phyloP scores from a whole-genome alignment of 1,284 basidiomycete genomes.

The Termitomyces sp. region DNA sequence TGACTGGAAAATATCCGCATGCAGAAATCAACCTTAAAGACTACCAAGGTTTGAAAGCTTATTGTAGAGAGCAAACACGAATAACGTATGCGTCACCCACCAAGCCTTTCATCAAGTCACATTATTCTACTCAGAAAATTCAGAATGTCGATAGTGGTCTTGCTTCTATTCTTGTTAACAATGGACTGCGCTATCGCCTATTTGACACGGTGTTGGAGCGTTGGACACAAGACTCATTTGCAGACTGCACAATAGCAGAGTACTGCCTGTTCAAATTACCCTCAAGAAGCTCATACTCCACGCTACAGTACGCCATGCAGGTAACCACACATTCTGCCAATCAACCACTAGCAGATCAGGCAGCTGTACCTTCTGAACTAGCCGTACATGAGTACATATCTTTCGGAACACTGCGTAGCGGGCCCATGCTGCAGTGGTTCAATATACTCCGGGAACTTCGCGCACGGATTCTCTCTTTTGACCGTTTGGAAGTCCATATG shows the following conservation, averaged over 20 bases:
- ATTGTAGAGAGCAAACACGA: constrained; percentile 11
- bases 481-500: constrained; percentile 31
- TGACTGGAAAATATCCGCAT: background rate
- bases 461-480: constrained; percentile 31
- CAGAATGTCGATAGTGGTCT: constrained; percentile 18
- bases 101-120: constrained; percentile 34
- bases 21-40: background rate
- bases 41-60: background rate
- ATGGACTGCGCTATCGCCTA: constrained; percentile 26
- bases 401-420: constrained; percentile 39
- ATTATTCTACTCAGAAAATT: constrained; percentile 28
- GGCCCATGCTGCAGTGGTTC: constrained; percentile 41
- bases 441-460: constrained; percentile 41
- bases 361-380: constrained; percentile 30
- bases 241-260: constrained; percentile 14
- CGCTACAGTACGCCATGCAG: constrained; percentile 32
- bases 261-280: constrained; percentile 28
- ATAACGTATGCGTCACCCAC: constrained; percentile 35
- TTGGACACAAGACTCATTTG: constrained; percentile 5
- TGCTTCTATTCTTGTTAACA: constrained; percentile 22
- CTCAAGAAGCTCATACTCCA: constrained; percentile 26
- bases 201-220: constrained; percentile 16
- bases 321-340: constrained; percentile 37
- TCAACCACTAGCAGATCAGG: constrained; percentile 36
- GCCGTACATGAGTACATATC: constrained; percentile 38